Conservation (phyloP, 2,329 filamentous ascomycete genomes). For the Teratosphaeria pseudoeucalypti region DNA sequence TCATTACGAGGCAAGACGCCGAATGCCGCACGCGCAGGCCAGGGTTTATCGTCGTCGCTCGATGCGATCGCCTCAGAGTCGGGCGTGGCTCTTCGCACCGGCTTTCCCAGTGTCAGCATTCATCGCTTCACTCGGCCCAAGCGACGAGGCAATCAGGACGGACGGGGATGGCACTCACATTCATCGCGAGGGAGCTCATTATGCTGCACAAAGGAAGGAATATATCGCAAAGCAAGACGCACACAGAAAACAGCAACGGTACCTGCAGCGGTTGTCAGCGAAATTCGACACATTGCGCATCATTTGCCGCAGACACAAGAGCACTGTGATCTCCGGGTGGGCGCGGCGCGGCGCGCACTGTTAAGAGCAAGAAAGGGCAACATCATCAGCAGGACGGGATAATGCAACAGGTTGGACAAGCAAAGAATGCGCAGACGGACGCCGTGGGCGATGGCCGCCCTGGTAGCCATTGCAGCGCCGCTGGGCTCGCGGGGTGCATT, state of each 20-base stretch:
- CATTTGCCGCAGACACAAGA: background rate
- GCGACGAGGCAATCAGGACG: background rate
- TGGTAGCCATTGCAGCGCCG: no score
- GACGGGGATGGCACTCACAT: constrained; percentile 9
- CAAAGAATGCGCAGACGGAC: background rate
- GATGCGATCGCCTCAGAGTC: constrained; percentile 91
- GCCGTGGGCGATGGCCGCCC: no score
- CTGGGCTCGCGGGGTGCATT: no score
- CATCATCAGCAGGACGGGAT: background rate
- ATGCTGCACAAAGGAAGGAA: background rate
- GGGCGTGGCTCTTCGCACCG: constrained; percentile 69
- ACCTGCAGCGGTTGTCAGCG: background rate
- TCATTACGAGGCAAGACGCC: constrained; percentile 28
- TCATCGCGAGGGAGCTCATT: constrained; percentile 8
- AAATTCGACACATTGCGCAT: background rate
- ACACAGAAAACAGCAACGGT: background rate
- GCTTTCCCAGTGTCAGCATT: constrained; percentile 11
- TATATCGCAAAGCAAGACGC: constrained; percentile 3
- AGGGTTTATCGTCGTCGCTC: constrained; percentile 71
- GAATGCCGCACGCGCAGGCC: constrained; percentile 45
- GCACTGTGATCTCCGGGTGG: background rate
- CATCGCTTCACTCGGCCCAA: background rate
- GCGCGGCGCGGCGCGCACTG: background rate
- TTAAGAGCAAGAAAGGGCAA: background rate
- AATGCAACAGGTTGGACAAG: background rate